Conservation (phyloP, 345 rosid genomes). For the Clausena lansium region DNA sequence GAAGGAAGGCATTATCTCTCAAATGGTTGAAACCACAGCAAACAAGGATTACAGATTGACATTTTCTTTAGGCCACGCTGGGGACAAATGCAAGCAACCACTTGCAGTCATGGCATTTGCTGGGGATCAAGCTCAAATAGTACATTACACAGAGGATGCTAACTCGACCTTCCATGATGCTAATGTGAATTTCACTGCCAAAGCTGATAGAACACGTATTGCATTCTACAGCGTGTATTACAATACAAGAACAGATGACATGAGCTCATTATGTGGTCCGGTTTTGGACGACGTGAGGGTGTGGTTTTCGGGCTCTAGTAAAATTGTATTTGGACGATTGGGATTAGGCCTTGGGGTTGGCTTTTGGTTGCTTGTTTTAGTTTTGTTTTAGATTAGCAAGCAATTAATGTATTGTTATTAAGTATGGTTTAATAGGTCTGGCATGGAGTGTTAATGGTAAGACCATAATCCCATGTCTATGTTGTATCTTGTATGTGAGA, state of each 20-base stretch:
- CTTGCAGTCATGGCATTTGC: conserved; percentile 90
- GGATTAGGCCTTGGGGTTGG: conserved; percentile 30
- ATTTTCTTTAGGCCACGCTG: conserved; percentile 80
- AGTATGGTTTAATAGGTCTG: neutral
- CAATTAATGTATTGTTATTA: neutral
- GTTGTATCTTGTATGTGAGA: conserved; percentile 4
- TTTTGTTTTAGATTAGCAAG: conserved; percentile 37
- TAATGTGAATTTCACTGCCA: conserved; percentile 74
- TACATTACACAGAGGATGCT: conserved; percentile 74
- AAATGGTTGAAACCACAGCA: conserved; percentile 77
- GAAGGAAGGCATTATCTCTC: conserved; percentile 95
- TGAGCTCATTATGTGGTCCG: conserved; percentile 98
- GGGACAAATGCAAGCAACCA: conserved; percentile 87
- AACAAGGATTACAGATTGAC: conserved; percentile 53
- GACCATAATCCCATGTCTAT: conserved; percentile 11
- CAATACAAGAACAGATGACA: conserved; percentile 87
- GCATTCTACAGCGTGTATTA: conserved; percentile 94
- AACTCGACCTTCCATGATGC: conserved; percentile 66
- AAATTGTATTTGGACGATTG: conserved; percentile 25
- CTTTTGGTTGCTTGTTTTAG: conserved; percentile 31
- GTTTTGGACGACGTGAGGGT: conserved; percentile 90
- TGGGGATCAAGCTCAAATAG: conserved; percentile 80
- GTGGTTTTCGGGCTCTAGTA: conserved; percentile 56
- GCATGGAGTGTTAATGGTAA: conserved; percentile 9
- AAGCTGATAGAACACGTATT: conserved; percentile 80